Evolutionary conservation across 2,329 filamentous ascomycete species (phyloP), one percentile per base, ranked within the genome.

Genomic region (Xylaria sp.): DNA sequence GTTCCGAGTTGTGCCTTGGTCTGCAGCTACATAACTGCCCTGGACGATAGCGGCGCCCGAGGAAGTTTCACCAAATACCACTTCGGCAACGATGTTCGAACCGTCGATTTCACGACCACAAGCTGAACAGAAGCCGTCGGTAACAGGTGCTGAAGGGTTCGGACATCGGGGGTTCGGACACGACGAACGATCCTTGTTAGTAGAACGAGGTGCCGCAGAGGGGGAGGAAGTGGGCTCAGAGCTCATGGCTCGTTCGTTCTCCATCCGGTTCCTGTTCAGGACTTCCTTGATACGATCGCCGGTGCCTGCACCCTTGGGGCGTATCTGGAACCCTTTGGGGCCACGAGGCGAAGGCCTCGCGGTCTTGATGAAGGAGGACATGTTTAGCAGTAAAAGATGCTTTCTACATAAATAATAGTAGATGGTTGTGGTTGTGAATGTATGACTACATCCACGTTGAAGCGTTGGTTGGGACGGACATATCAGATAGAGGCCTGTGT

Each of bases 11-110:
- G 93, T 90, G 28, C 92, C 93, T 78, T 98, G 94, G 79, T 94
- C 93, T 68, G 94, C 92, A 63, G 90, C 91, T 70, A 99, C 90
- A 78, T 91, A 97, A 71, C 91, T 94, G 79, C 96, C 96, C 80
- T 98, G 94, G 20, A 98, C 94, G 60, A 97, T 88, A 62, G 95
- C 94, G 58, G 93, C 94, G 76, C 96, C 96, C 41, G 89, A 90
- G 0, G 93, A 89, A 34, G 90, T 92, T 83, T 99, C 95, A 73
- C 94, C 94, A 77, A 98, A 99, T 25, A 91, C 91, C 71, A 98
- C 89, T 80, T 99, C 96, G 58, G 94, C 89, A 68, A 98, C 94
- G 71, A 98, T 97, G 77, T 97, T 94, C 78, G 90, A 91, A 78
- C 97, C 92, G 74, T 92, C 91, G 65, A 95, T 89, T 73, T 97